phyloP scores from a whole-genome alignment of 1,139 yeast species.

The Blastobotrys petasosporus region DNA sequence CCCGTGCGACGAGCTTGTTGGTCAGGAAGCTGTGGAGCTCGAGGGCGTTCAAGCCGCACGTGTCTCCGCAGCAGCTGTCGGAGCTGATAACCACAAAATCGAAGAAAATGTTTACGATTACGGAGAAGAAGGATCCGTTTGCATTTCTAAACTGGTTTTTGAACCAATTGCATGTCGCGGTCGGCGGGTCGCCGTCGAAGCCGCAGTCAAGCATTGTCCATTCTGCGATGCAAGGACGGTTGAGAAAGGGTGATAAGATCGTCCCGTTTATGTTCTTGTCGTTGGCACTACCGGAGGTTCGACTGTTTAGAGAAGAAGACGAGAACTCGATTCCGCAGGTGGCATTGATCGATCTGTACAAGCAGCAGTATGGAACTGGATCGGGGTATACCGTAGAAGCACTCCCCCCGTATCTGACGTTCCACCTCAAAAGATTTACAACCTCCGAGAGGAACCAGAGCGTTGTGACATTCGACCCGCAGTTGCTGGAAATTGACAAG shows the following conservation, averaged over 20 bases:
- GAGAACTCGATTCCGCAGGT: conserved; percentile 49
- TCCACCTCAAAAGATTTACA: conserved; percentile 53
- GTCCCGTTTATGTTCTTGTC: conserved; percentile 55
- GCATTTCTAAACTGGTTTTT: conserved; percentile 55
- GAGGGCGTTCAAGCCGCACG: conserved; percentile 50
- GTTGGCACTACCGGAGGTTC: conserved; percentile 52
- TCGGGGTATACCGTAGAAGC: conserved; percentile 37
- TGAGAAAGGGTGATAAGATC: conserved; percentile 13
- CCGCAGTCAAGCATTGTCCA: conserved; percentile 27
- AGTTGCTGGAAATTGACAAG: conserved; percentile 37
- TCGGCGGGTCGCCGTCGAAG: conserved; percentile 30
- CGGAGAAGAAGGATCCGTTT: conserved; percentile 46
- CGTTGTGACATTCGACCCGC: conserved; percentile 55
- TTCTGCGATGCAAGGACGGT: conserved; percentile 51
- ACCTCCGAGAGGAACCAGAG: conserved; percentile 50
- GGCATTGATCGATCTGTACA: conserved; percentile 41
- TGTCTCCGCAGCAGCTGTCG: conserved; percentile 62
- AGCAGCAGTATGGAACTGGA: conserved; percentile 5
- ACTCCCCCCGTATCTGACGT: conserved; percentile 49
- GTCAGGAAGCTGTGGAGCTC: conserved; percentile 61
- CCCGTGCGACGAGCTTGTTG: conserved; percentile 39
- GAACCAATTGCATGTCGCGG: conserved; percentile 41
- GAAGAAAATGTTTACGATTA: conserved; percentile 39
- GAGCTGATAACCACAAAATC: conserved; percentile 43
- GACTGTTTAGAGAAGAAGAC: conserved; percentile 45